Conservation (phyloP, 441 rosid species). For the Erodium trifolium region DNA sequence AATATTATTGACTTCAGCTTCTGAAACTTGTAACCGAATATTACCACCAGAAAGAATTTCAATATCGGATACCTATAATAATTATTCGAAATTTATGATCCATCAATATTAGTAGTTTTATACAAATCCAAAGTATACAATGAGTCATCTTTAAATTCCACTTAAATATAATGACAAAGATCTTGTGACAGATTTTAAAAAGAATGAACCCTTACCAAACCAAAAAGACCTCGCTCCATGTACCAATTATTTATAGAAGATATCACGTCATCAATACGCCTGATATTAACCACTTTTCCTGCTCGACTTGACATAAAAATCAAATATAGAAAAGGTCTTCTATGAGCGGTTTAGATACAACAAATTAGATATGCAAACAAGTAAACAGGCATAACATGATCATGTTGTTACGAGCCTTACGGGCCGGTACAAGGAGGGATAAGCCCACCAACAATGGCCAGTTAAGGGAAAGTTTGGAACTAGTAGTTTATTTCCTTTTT, state of each 20-base stretch:
- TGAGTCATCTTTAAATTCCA: not conserved
- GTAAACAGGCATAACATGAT: not conserved
- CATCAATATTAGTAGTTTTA: not conserved
- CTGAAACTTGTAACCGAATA: constrained; percentile 76
- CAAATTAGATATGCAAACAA: not conserved
- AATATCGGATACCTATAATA: constrained; percentile 68
- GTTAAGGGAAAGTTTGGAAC: no score
- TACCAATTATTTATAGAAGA: constrained; percentile 88
- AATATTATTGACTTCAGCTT: constrained; percentile 86
- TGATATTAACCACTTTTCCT: constrained; percentile 84
- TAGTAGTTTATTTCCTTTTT: no score
- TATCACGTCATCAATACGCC: constrained; percentile 79
- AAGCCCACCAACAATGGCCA: no score
- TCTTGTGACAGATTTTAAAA: not conserved
- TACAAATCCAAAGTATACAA: not conserved
- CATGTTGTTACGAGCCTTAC: not conserved
- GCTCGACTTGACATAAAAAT: constrained; percentile 65
- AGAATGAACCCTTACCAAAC: constrained; percentile 50
- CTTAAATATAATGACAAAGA: not conserved
- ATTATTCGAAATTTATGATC: constrained; percentile 12
- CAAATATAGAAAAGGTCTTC: constrained; percentile 35
- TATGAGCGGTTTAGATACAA: constrained; percentile 14
- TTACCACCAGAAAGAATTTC: constrained; percentile 92
- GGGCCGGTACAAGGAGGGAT: no score
- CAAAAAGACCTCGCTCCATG: constrained; percentile 89